Evolutionary conservation across 1,284 basidiomycete species (phyloP), one percentile per base, ranked within the genome.

Genomic region (Puccinia triticina): DNA sequence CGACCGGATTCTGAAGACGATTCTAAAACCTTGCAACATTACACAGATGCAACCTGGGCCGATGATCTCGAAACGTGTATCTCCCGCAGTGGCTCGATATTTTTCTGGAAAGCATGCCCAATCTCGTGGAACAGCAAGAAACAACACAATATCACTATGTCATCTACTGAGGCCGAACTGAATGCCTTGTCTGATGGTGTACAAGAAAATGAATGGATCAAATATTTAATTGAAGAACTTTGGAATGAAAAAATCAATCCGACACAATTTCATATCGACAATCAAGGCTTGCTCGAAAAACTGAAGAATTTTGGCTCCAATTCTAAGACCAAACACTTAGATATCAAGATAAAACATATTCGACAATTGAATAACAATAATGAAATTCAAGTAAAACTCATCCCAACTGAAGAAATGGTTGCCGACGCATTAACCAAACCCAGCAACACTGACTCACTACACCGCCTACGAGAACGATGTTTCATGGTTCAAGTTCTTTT

Each of bases 241-340:
- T 67, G 64, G 64, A n/a, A n/a, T n/a, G 34, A 21, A 23, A 40
- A 37, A 2, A 23, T 40, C 8, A 29, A 10, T 37, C 64, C 32
- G 14, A 3, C 64, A 12, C 64, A 26, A n/a, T 67, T 67, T 67
- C 16, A 34, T 8, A 67, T 67, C 40, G 64, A 67, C 32, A 67
- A 67, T 40, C 18, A 67, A 40, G 64, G 64, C 2, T 7, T 67
- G 2, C 34, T 67, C 2, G 64, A 67, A 43, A 67, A 67, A 18
- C 21, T 67, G 7, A 67, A 67, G n/a, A 37, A 67, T 18, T 67
- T 40, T 67, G 64, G 64, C 8, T 67, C 64, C 37, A 67, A 67
- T 40, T 67, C 64, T 18, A 43, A 43, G 12, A 43, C 40, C 4
- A 43, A 43, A 43, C 40, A 43, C 40, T 43, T 43, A 43, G 40